Percentiles rank a stretch among this genome's conserved stretches.
Conservation (phyloP, 2,329 filamentous ascomycete genomes). For the Calonectria hongkongensis region DNA sequence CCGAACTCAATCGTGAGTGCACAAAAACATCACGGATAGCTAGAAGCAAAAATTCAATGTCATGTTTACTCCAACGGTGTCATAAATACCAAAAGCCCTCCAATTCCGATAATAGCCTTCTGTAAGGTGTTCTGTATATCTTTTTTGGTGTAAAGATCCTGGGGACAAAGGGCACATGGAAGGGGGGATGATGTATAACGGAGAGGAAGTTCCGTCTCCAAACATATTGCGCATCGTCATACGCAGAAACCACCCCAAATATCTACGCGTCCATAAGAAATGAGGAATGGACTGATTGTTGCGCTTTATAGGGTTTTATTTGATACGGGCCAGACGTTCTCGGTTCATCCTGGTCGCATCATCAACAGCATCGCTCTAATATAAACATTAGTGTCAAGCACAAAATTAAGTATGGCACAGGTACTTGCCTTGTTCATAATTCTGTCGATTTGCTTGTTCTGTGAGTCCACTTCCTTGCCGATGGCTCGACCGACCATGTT, state of each 20-base stretch:
- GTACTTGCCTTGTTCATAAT: conserved; percentile 83
- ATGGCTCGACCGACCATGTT: conserved; percentile 85
- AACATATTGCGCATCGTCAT: conserved; percentile 19
- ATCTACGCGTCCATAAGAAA: neutral
- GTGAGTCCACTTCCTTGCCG: conserved; percentile 82
- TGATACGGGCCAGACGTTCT: conserved; percentile 80
- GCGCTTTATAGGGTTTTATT: conserved; percentile 50
- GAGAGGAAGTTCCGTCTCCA: conserved; percentile 6
- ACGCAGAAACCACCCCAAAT: neutral
- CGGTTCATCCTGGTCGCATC: conserved; percentile 88
- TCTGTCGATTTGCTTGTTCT: conserved; percentile 84
- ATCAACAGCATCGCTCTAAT: conserved; percentile 87
- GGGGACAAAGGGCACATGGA: neutral
- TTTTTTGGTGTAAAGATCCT: neutral
- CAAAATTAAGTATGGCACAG: neutral
- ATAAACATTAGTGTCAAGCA: conserved; percentile 54
- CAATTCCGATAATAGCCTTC: neutral
- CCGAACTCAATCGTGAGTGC: neutral
- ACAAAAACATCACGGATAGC: conserved; percentile 14
- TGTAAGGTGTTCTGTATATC: neutral
- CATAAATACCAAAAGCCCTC: neutral
- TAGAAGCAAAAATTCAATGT: conserved; percentile 9
- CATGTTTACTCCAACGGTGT: conserved; percentile 18
- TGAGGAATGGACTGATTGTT: neutral
- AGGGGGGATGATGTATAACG: conserved; percentile 8